Percentiles rank a stretch among this genome's conserved stretches.
phyloP scores from a whole-genome alignment of 202 grass and related monocot genomes.

The Saccharum hybrid region DNA sequence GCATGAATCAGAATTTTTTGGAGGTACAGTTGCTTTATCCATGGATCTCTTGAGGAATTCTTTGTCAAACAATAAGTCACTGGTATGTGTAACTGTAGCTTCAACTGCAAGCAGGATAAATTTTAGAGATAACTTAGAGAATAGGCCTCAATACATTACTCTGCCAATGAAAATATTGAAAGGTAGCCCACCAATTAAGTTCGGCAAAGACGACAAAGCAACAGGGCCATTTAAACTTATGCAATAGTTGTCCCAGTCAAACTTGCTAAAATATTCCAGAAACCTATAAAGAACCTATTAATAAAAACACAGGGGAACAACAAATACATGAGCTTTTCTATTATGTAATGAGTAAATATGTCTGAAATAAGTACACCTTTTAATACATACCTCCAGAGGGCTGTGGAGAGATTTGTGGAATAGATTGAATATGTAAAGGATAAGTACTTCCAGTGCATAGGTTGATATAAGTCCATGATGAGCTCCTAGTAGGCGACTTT shows the following conservation, averaged over 20 bases:
- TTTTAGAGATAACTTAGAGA: constrained; percentile 29
- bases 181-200: constrained; percentile 63
- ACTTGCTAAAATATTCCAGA: constrained; percentile 97
- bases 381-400: constrained; percentile 69
- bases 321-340: constrained; percentile 27
- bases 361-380: constrained; percentile 22
- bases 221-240: constrained; percentile 84
- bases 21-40: constrained; percentile 52
- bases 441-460: constrained; percentile 83
- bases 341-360: constrained; percentile 29
- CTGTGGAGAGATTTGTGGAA: constrained; percentile 73
- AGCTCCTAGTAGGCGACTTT: constrained; percentile 92
- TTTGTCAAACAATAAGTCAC: constrained; percentile 66
- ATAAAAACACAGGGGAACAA: constrained; percentile 36
- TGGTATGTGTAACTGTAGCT: constrained; percentile 45
- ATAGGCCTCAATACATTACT: constrained; percentile 26
- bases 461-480: constrained; percentile 97
- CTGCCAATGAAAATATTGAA: constrained; percentile 26
- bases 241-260: constrained; percentile 92
- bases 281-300: constrained; percentile 93
- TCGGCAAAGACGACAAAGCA: constrained; percentile 74
- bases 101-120: constrained; percentile 61
- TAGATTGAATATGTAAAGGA: constrained; percentile 87
- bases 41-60: constrained; percentile 60
- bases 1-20: constrained; percentile 39